Evolutionary conservation across 2,329 filamentous ascomycete species (phyloP).

Genomic region (Cercospora berteroae): DNA sequence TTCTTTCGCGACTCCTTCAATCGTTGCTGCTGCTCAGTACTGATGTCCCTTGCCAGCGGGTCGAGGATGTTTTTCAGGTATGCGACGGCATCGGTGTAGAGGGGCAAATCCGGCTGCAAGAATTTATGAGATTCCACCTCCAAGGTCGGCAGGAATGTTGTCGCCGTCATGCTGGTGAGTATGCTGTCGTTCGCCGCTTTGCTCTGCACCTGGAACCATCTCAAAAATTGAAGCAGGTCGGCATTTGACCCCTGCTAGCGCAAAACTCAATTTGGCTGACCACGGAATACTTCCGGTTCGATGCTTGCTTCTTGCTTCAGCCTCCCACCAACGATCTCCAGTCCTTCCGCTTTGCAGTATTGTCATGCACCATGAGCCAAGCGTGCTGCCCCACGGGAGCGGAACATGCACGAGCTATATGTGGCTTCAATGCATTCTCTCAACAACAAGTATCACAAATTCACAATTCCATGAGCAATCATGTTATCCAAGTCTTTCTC

Average conservation of each 20-base stretch:
- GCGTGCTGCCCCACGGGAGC: constrained; percentile 8
- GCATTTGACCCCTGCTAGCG: constrained; percentile 7
- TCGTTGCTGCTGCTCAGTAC: constrained; percentile 67
- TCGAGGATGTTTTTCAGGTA: constrained; percentile 81
- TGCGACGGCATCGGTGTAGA: constrained; percentile 68
- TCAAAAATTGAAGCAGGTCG: constrained; percentile 10
- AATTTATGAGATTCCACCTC: constrained; percentile 61
- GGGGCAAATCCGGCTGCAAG: constrained; percentile 66
- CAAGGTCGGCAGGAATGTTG: constrained; percentile 26
- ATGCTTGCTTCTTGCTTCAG: not conserved
- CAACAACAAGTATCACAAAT: not conserved
- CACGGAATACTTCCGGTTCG: constrained; percentile 1
- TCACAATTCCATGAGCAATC: not conserved
- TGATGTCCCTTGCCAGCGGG: constrained; percentile 69
- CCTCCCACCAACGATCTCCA: not conserved
- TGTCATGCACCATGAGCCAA: not conserved
- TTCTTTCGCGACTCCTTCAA: constrained; percentile 70
- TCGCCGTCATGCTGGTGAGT: constrained; percentile 22
- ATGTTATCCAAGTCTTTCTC: constrained; percentile 13
- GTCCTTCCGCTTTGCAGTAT: constrained; percentile 3
- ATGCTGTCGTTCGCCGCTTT: not conserved
- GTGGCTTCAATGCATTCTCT: not conserved
- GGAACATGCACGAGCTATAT: constrained; percentile 4
- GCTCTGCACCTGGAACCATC: not conserved
- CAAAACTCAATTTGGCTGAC: not conserved